phyloP scores from a whole-genome alignment of 257 asterid genomes.

The Ilex aquifolium region DNA sequence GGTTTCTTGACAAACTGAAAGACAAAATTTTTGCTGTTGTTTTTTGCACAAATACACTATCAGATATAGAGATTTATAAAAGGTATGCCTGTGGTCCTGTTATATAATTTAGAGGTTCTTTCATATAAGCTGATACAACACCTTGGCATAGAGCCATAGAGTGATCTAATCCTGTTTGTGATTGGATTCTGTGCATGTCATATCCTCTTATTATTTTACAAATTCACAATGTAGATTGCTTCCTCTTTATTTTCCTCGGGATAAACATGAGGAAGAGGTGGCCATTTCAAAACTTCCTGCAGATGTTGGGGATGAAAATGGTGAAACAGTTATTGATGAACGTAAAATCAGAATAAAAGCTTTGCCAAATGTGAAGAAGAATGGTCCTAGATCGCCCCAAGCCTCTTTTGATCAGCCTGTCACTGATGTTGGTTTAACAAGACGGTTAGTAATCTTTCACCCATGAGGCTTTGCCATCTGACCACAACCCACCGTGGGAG shows the following conservation, averaged over 20 bases:
- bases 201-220: too few relatives aligned
- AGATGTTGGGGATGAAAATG: constrained; percentile 99
- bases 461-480: too few relatives aligned
- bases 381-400: constrained; percentile 33
- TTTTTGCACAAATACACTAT: constrained; percentile 70
- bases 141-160: too few relatives aligned
- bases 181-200: too few relatives aligned
- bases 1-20: constrained; percentile 91
- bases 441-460: constrained; percentile 45
- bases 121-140: too few relatives aligned
- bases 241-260: constrained; percentile 96
- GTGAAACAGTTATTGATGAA: constrained; percentile 84
- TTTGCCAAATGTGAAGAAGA: constrained; percentile 68
- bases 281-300: constrained; percentile 86
- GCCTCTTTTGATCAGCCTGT: constrained; percentile 47
- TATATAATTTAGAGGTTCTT: not conserved
- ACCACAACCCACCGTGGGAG: too few relatives aligned
- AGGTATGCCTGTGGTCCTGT: constrained; percentile 38
- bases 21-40: constrained; percentile 73
- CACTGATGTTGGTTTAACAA: constrained; percentile 50
- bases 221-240: constrained; percentile 49
- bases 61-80: constrained; percentile 94
- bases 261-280: constrained; percentile 76
- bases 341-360: constrained; percentile 94
- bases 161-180: too few relatives aligned